A percentile compares a stretch with the other conserved stretches of the same genome.
These are phyloP conservation scores for Alternaria sp. DNA, from an alignment of 2,329 filamentous ascomycete species.

Conservation along the genomic window DNA sequence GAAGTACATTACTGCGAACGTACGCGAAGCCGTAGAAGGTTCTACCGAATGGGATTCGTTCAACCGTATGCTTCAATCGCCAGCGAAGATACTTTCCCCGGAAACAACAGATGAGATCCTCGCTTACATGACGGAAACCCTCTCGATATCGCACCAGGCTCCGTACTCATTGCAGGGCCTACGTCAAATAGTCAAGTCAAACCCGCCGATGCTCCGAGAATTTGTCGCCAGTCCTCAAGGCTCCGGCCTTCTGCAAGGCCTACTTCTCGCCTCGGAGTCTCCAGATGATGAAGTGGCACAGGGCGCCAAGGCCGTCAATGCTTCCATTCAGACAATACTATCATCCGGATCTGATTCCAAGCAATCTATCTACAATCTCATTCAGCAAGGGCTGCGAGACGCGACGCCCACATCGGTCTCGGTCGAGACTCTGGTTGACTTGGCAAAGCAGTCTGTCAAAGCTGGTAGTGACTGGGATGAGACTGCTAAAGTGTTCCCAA, in stretches of 20 bases:
- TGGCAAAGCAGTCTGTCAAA: slow-evolving; percentile 58
- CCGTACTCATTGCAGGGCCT: slow-evolving; percentile 53
- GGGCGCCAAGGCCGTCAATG: slow-evolving; percentile 48
- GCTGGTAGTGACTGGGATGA: slow-evolving; percentile 34
- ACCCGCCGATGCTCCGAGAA: slow-evolving; percentile 49
- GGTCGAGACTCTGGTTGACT: slow-evolving; percentile 62
- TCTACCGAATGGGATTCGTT: slow-evolving; percentile 46
- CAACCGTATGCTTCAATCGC: slow-evolving; percentile 43
- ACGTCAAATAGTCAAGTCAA: slow-evolving; percentile 51
- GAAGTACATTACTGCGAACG: slow-evolving; percentile 38
- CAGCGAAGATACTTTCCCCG: slow-evolving; percentile 40
- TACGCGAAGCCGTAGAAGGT: slow-evolving; percentile 40
- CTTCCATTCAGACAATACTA: slow-evolving; percentile 43
- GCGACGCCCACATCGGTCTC: slow-evolving; percentile 53
- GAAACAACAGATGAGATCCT: slow-evolving; percentile 49
- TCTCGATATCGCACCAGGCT: slow-evolving; percentile 46
- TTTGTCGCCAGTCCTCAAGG: slow-evolving; percentile 56
- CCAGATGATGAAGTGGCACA: slow-evolving; percentile 58
- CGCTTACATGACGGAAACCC: slow-evolving; percentile 45
- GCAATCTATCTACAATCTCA: slow-evolving; percentile 58
- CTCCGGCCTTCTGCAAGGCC: slow-evolving; percentile 57
- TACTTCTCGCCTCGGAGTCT: slow-evolving; percentile 62
- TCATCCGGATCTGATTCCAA: slow-evolving; percentile 49
- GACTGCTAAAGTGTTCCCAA: slow-evolving; percentile 65
- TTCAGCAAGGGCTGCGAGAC: slow-evolving; percentile 58